These are phyloP conservation scores for Jaenimonas drosophilae DNA, from an alignment of 208 protist species.

Conservation along the genomic window DNA sequence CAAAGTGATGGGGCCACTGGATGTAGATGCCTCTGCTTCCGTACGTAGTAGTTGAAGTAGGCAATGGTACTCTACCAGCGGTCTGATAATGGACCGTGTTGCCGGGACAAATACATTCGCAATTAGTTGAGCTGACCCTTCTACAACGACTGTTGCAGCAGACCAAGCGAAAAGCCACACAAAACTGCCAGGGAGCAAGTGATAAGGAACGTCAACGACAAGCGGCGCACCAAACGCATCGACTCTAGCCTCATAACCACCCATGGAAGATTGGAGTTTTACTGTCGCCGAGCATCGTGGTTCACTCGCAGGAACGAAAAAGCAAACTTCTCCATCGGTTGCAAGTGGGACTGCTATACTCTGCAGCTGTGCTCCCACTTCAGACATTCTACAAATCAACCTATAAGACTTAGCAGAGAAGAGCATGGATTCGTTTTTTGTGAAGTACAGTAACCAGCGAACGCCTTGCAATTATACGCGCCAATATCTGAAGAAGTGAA, in stretches of 20 bases:
- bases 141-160: slow-evolving; percentile 35
- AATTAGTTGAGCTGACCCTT: slow-evolving; percentile 51
- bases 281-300: slow-evolving; percentile 36
- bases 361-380: no score
- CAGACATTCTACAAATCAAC: no score
- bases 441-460: neutral
- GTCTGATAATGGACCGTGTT: slow-evolving; percentile 32
- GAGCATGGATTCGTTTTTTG: neutral
- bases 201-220: slow-evolving; percentile 52
- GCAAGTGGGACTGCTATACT: slow-evolving; percentile 17
- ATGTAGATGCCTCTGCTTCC: slow-evolving; percentile 21
- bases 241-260: slow-evolving; percentile 18
- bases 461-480: neutral
- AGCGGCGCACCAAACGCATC: slow-evolving; percentile 64
- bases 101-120: slow-evolving; percentile 34
- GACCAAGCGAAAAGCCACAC: slow-evolving; percentile 60
- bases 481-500: neutral
- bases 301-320: slow-evolving; percentile 39
- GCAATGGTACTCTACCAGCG: slow-evolving; percentile 80
- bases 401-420: no score
- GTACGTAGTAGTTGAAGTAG: slow-evolving; percentile 40
- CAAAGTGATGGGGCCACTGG: slow-evolving; percentile 45
- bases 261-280: slow-evolving; percentile 25
- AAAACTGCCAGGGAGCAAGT: slow-evolving; percentile 37
- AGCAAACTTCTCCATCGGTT: slow-evolving; percentile 43